phyloP scores from a whole-genome alignment of 129 eudicot species.

The Escallonia rubra region DNA sequence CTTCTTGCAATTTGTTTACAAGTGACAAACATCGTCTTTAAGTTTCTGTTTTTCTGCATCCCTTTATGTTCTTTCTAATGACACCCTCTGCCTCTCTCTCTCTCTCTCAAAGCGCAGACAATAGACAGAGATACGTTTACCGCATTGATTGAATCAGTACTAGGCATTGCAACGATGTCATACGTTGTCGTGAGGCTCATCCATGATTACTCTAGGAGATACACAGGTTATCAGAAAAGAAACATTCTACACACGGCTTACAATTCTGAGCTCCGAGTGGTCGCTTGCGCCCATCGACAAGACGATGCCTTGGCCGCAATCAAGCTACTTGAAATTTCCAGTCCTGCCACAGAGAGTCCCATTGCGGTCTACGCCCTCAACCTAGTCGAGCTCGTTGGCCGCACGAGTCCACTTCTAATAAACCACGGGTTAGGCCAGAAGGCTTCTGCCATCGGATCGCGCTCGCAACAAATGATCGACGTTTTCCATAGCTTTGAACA shows the following conservation, averaged over 20 bases:
- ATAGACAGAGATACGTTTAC: slow-evolving; percentile 31
- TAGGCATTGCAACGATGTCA: slow-evolving; percentile 9
- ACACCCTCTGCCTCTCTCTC: background rate
- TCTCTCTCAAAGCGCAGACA: slow-evolving; percentile 20
- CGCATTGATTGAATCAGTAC: slow-evolving; percentile 15
- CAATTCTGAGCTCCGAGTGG: slow-evolving; percentile 28
- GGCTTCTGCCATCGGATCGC: no score
- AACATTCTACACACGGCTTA: slow-evolving; percentile 19
- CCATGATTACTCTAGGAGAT: slow-evolving; percentile 29
- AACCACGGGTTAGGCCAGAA: slow-evolving; percentile 24
- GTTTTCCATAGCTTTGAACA: slow-evolving; percentile 28
- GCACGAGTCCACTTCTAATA: slow-evolving; percentile 27
- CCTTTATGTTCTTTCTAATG: background rate
- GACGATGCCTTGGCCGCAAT: slow-evolving; percentile 29
- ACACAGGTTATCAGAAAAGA: slow-evolving; percentile 46
- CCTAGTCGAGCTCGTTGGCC: slow-evolving; percentile 35
- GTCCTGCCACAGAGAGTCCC: slow-evolving; percentile 24
- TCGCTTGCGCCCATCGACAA: slow-evolving; percentile 33
- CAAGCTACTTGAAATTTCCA: slow-evolving; percentile 35
- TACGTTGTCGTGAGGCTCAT: slow-evolving; percentile 10
- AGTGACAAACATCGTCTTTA: background rate
- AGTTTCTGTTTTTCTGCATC: background rate
- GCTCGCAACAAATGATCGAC: slow-evolving; percentile 26
- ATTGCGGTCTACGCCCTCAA: slow-evolving; percentile 23
- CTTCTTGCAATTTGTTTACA: no score